Percentiles rank a stretch among this genome's conserved stretches.
Conservation (phyloP, 164 flowering plant genomes). For the Nymphaea colorata region DNA sequence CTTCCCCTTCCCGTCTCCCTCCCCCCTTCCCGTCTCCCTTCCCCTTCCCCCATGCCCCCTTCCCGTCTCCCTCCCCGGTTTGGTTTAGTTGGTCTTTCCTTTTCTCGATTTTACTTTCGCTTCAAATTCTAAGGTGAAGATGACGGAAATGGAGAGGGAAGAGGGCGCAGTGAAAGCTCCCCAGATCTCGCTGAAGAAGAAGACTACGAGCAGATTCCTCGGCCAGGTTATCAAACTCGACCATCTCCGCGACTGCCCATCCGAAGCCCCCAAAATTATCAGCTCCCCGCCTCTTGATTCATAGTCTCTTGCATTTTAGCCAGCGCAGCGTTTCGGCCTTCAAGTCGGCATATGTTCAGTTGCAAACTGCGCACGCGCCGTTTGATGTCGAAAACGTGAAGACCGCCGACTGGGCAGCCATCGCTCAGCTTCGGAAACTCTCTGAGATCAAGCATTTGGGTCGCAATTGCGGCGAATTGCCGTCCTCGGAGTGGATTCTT, state of each 20-base stretch:
- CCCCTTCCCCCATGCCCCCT: too few species aligned
- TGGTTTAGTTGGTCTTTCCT: too few species aligned
- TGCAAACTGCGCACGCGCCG: conserved; percentile 86
- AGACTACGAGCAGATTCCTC: conserved; percentile 14
- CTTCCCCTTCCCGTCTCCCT: too few species aligned
- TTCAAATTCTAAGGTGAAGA: neutral
- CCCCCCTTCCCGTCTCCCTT: too few species aligned
- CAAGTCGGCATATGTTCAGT: conserved; percentile 75
- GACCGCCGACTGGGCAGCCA: conserved; percentile 49
- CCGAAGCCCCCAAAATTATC: neutral
- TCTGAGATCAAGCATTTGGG: conserved; percentile 46
- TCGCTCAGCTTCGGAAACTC: conserved; percentile 53
- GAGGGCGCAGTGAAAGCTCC: conserved; percentile 41
- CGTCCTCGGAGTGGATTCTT: neutral
- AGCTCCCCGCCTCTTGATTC: conserved; percentile 15
- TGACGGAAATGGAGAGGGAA: neutral
- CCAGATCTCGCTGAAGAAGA: conserved; percentile 77
- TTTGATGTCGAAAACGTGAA: conserved; percentile 40
- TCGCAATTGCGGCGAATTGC: neutral
- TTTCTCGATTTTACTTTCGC: neutral
- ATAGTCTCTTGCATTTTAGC: conserved; percentile 64
- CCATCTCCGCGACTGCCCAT: neutral
- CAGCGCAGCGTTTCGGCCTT: conserved; percentile 62
- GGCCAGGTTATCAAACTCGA: conserved; percentile 77
- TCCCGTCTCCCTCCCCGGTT: too few species aligned